Evolutionary conservation across 768 basidiomycete species (phyloP), one percentile per base, ranked within the genome.

Genomic region (Termitomyces sp.): DNA sequence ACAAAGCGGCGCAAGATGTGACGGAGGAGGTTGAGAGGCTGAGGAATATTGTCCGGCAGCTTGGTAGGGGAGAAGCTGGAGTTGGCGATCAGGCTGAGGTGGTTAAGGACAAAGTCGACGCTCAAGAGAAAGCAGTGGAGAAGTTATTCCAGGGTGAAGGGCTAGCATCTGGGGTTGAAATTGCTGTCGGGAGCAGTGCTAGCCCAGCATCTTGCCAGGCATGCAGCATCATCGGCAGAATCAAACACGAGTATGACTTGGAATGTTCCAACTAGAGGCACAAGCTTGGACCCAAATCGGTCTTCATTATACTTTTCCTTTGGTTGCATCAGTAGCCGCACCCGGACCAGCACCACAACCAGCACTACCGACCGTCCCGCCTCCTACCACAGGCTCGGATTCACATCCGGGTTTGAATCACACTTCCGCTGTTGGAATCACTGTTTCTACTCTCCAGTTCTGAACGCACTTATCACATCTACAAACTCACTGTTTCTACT

Each of bases 41-140:
- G 46, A 55, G 44, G 35, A 56, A 57, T 30, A 43, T 62, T 24
- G 56, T 54, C n/a, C 48, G 43, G 49, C 1, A 37, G 15, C 47
- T 24, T 14, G 49, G 45, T 17, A 30, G 45, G 30, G 34, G 32
- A 14, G 15, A 44, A 26, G 22, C 19, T n/a, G 47, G 5, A 22
- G 14, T 6, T 3, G 42, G 17, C 32, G 51, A n/a, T n/a, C n/a
- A n/a, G n/a, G n/a, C n/a, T n/a, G n/a, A n/a, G n/a, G n/a, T n/a
- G n/a, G n/a, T n/a, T n/a, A n/a, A 32, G 19, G 42, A 26, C 14
- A 45, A 19, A 15, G 43, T 12, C 11, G 15, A 12, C n/a, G n/a
- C n/a, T 19, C 12, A 24, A 6, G 44, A 40, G 26, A 38, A 22
- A 3, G 34, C 42, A n/a, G 26, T 24, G 35, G 38, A 30, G 26